Evolutionary conservation across 371 early-diverging fungal species (phyloP), one percentile per base, ranked within the genome.

Genomic region (Coemansia sp.): DNA sequence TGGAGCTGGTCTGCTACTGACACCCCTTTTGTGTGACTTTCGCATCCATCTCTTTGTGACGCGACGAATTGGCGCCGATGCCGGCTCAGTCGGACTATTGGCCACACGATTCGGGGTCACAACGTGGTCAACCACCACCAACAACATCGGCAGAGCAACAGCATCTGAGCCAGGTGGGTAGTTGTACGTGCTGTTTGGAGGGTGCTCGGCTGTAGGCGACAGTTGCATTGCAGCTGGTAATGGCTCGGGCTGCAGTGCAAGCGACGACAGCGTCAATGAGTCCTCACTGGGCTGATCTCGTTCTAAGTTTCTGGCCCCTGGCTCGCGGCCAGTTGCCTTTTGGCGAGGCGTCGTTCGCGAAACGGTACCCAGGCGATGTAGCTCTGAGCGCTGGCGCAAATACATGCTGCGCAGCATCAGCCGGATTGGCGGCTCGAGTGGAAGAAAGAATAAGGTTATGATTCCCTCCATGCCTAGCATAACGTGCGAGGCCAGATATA

Each of bases 391-490:
- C 34, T 59, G 54, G 6, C 63, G 71, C 52, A 55, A 31, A 54
- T 71, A 71, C 63, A 62, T 59, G 12, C 47, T 58, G 16, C 63
- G 57, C 36, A 71, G 63, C 71, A 71, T 71, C 16, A 66, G 59
- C 20, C 71, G 49, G 34, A 72, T 72, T 5, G 72, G 72, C 41
- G 72, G 72, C 50, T 72, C 72, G 12, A 72, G 56, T 7, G 72
- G 72, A 49, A 72, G 55, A 8, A 72, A 64, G 39, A 60, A 60
- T 33, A 72, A 51, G 1, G 72, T 72, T 31, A 68, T 63, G 7
- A 72, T 60, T 11, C 72, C 72, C 16, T 72, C 68, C 68, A 72
- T 53, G 5, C 64, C 67, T 14, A 68, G 61, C 72, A 72, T 67
- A 10, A 72, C 50, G 49, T 72, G 64, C 11, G 65, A 57, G 4